Conservation (phyloP, 2,329 filamentous ascomycete species). For the Trichoderma gracile region DNA sequence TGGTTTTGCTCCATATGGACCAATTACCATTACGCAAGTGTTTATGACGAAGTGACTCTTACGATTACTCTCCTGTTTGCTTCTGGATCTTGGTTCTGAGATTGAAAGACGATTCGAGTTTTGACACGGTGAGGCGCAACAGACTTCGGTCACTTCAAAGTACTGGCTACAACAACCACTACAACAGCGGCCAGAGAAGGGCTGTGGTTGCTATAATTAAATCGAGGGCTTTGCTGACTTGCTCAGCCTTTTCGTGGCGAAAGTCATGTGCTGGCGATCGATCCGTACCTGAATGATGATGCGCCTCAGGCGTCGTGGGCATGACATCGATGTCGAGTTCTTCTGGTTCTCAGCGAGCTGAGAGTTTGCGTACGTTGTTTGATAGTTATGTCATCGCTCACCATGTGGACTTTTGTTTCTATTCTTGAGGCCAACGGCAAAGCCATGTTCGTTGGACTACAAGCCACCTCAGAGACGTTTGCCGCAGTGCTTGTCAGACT, state of each 20-base stretch:
- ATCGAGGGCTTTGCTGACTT: conserved; percentile 12
- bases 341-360: background rate
- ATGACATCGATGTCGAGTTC: background rate
- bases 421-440: conserved; percentile 10
- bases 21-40: background rate
- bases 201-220: conserved; percentile 25
- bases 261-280: conserved; percentile 16
- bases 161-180: background rate
- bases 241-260: conserved; percentile 22
- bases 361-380: background rate
- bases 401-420: background rate
- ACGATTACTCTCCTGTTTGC: background rate
- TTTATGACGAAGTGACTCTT: background rate
- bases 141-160: conserved; percentile 12
- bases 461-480: background rate
- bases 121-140: conserved; percentile 15
- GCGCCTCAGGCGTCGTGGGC: background rate
- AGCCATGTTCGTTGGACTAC: background rate
- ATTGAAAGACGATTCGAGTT: background rate
- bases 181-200: conserved; percentile 1
- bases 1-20: background rate
- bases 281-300: background rate
- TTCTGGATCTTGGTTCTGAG: background rate
- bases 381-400: background rate
- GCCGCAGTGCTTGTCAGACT: background rate